Evolutionary conservation across 495 filamentous ascomycete genomes (phyloP).

Genomic region (Xylaria acuta): DNA sequence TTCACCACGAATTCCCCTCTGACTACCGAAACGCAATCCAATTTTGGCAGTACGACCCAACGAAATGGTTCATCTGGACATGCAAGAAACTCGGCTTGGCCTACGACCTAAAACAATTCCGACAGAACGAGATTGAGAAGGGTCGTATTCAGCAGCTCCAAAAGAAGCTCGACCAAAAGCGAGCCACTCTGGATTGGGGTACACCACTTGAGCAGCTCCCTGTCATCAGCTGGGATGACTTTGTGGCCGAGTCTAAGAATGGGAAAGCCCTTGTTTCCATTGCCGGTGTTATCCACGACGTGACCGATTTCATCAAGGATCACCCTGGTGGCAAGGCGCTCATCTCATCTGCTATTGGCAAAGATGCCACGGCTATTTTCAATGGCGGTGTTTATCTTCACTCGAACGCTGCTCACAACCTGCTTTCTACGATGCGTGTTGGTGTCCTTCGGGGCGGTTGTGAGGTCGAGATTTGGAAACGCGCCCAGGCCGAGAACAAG

Average conservation of each 20-base stretch:
- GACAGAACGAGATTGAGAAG: slow-evolving; percentile 98
- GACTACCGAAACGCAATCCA: slow-evolving; percentile 99
- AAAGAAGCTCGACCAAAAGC: slow-evolving; percentile 99
- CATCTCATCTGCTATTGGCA: slow-evolving; percentile 90
- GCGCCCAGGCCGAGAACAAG: slow-evolving; percentile 87
- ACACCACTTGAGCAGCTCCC: slow-evolving; percentile 91
- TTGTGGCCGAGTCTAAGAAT: slow-evolving; percentile 83
- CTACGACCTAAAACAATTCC: slow-evolving; percentile 96
- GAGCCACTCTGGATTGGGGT: slow-evolving; percentile 92
- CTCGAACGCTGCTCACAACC: slow-evolving; percentile 97
- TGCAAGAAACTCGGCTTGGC: slow-evolving; percentile 95
- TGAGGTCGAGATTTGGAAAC: slow-evolving; percentile 99
- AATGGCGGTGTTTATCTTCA: slow-evolving; percentile 99
- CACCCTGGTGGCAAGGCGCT: slow-evolving; percentile 97
- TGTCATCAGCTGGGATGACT: slow-evolving; percentile 96
- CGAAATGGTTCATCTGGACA: slow-evolving; percentile 95
- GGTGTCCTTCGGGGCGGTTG: slow-evolving; percentile 95
- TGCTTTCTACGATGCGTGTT: slow-evolving; percentile 94
- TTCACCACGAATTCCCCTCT: slow-evolving; percentile 99
- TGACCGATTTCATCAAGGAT: slow-evolving; percentile 92
- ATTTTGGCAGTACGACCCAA: slow-evolving; percentile 98
- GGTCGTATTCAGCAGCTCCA: slow-evolving; percentile 94
- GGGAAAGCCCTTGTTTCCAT: slow-evolving; percentile 87
- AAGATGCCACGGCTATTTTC: slow-evolving; percentile 98
- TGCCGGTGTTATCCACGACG: slow-evolving; percentile 95